Evolutionary conservation across 2,329 filamentous ascomycete genomes (phyloP).

Genomic region (Aureobasidium sp.): DNA sequence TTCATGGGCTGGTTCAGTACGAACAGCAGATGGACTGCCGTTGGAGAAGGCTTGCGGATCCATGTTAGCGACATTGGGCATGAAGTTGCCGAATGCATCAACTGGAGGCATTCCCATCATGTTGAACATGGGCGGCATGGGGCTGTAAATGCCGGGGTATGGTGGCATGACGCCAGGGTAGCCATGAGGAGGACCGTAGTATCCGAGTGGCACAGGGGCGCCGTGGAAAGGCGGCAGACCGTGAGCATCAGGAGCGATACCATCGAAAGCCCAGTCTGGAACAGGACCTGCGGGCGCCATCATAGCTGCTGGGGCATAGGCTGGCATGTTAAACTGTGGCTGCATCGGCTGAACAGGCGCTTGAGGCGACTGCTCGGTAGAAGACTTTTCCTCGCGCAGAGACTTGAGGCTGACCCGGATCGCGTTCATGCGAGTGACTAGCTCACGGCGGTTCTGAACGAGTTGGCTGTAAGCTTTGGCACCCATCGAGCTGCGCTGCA

Average conservation of each 20-base stretch:
- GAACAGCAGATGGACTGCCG: not conserved
- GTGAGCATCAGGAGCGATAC: conserved; percentile 4
- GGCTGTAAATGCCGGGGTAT: not conserved
- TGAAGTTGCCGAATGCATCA: conserved; percentile 5
- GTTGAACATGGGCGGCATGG: conserved; percentile 14
- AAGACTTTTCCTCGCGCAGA: conserved; percentile 22
- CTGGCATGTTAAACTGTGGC: conserved; percentile 14
- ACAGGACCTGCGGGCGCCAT: conserved; percentile 3
- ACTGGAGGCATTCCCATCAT: conserved; percentile 16
- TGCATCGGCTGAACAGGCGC: not conserved
- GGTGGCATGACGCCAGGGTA: conserved; percentile 1
- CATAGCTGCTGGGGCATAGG: conserved; percentile 3
- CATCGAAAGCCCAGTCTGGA: conserved; percentile 13
- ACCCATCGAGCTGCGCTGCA: conserved; percentile 29
- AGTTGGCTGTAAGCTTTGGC: conserved; percentile 28
- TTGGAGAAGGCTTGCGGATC: conserved; percentile 9
- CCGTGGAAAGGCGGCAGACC: conserved; percentile 4
- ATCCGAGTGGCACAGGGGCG: conserved; percentile 1
- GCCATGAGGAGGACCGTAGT: not conserved
- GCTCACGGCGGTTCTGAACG: conserved; percentile 28
- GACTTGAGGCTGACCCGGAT: conserved; percentile 31
- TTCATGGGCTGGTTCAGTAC: not conserved
- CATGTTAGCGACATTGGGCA: not conserved
- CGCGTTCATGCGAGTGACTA: conserved; percentile 29
- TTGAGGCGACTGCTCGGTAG: not conserved